Conservation (phyloP, 2,329 filamentous ascomycete species). For the Rhinocladiella mackenziei region DNA sequence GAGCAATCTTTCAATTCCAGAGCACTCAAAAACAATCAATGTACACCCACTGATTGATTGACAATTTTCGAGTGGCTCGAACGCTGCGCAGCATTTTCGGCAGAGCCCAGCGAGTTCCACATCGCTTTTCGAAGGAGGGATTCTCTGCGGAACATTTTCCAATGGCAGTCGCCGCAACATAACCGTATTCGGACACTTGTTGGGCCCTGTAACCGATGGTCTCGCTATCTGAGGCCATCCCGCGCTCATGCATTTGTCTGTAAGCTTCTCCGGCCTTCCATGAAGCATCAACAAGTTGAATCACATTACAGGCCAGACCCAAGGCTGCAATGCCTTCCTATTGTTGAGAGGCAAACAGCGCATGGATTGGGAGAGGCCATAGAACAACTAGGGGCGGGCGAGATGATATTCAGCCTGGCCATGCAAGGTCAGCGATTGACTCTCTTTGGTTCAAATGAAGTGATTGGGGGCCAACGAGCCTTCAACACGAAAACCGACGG, state of each 20-base stretch:
- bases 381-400: too few species aligned
- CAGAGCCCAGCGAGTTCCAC: conserved; percentile 1
- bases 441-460: too few species aligned
- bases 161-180: not conserved
- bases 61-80: too few species aligned
- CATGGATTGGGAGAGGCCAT: too few species aligned
- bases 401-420: too few species aligned
- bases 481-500: too few species aligned
- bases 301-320: conserved; percentile 1
- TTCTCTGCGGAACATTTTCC: not conserved
- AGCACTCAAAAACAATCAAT: too few species aligned
- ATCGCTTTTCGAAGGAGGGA: not conserved
- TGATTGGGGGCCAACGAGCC: too few species aligned
- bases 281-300: conserved; percentile 6
- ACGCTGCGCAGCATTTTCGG: too few species aligned
- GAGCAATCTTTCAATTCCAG: too few species aligned
- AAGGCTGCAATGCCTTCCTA: conserved; percentile 5
- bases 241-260: conserved; percentile 2
- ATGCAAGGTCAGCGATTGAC: too few species aligned
- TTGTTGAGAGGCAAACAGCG: not conserved
- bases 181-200: not conserved
- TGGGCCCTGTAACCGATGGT: not conserved
- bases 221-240: conserved; percentile 1
- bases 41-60: too few species aligned
- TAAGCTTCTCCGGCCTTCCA: not conserved